Evolutionary conservation across 176 grass and related monocot genomes (phyloP), one percentile per base, ranked within the genome.

Genomic region (Musa schizocarpa): DNA sequence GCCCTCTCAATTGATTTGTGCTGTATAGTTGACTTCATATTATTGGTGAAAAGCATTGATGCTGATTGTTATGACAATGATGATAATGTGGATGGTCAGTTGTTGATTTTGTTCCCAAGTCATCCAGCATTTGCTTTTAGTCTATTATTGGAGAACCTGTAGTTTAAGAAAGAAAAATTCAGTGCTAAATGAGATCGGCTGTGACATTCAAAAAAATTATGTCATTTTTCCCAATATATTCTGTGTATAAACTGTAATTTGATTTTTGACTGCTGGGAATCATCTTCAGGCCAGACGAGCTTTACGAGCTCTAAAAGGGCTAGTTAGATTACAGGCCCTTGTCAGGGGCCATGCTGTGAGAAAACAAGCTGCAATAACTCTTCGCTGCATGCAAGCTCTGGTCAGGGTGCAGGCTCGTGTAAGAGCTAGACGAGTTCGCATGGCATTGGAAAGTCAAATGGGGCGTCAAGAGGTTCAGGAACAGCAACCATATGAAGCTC

Each of bases 281-380:
- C 12, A 19, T 50, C 19, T 92, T 81, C 61, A 98, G 90, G 94
- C 94, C 82, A 93, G 90, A 86, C 80, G 94, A 85, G 94, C 94
- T 26, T 86, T 89, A 48, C 84, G 94, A 78, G 94, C 90, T 78
- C 88, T 98, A 57, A 98, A 89, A 77, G 94, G 94, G 61, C 53
- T 98, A 27, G 94, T 98, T 71, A 98, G 90, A 81, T 84, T 98
- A 79, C 94, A 98, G 76, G 94, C 94, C 23, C 94, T 93, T 76
- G 90, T 90, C 82, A 93, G 94, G 76, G 94, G 94, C 76, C 84
- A 98, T 83, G 89, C 89, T 56, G 90, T 98, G 21, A 89, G 94
- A 98, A 98, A 98, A 76, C 94, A 98, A 85, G 90, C 94, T 63
- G 90, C 86, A 71, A 89, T 88, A 22, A 98, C 90, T 58, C 90